phyloP scores from a whole-genome alignment of 2,329 filamentous ascomycete species.

The Diaporthe aspalathi region DNA sequence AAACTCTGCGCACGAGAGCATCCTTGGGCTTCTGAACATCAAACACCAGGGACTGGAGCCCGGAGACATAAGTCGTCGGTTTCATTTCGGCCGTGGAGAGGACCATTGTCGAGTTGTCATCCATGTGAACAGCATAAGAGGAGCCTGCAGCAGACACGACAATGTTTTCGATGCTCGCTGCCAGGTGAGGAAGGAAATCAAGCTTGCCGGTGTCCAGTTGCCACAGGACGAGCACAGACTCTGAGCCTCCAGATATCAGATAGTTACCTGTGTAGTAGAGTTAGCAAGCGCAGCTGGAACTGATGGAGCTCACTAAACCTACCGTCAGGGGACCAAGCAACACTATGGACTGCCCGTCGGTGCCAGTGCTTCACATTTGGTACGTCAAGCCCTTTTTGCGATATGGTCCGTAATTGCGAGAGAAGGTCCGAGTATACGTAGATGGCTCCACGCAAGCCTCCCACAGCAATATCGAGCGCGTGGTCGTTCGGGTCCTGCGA shows the following conservation, averaged over 20 bases:
- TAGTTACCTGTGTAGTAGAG: slow-evolving; percentile 76
- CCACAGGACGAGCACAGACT: slow-evolving; percentile 92
- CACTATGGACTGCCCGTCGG: slow-evolving; percentile 80
- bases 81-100: slow-evolving; percentile 90
- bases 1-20: slow-evolving; percentile 64
- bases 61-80: slow-evolving; percentile 84
- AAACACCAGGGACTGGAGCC: slow-evolving; percentile 76
- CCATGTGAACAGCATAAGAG: slow-evolving; percentile 85
- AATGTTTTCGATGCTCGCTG: slow-evolving; percentile 85
- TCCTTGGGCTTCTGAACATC: slow-evolving; percentile 63
- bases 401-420: slow-evolving; percentile 61
- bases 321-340: slow-evolving; percentile 96
- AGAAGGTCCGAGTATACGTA: slow-evolving; percentile 84
- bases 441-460: slow-evolving; percentile 80
- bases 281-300: slow-evolving; percentile 46
- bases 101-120: slow-evolving; percentile 92
- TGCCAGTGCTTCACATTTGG: slow-evolving; percentile 88
- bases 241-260: slow-evolving; percentile 89
- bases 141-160: slow-evolving; percentile 83
- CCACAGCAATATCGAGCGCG: slow-evolving; percentile 80
- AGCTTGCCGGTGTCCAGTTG: slow-evolving; percentile 88
- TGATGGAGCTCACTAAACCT: slow-evolving; percentile 45
- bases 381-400: slow-evolving; percentile 61
- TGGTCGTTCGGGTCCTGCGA: slow-evolving; percentile 44
- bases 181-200: slow-evolving; percentile 90